phyloP scores from a whole-genome alignment of 305 asterid genomes.

The Fraxinus baroniana region DNA sequence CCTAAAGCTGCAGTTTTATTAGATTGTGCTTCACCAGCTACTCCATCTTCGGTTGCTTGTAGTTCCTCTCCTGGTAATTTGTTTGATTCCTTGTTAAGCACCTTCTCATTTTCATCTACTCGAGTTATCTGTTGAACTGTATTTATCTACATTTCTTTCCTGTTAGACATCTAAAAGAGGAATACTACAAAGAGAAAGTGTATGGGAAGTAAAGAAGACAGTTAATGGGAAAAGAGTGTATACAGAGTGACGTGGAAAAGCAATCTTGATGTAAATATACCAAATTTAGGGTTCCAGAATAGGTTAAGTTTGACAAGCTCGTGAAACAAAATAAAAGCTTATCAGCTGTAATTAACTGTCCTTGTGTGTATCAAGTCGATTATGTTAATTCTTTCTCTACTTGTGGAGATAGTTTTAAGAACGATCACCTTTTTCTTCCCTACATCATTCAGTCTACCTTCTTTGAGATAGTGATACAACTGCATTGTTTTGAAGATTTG shows the following conservation, averaged over 20 bases:
- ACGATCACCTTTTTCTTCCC: conserved; percentile 1
- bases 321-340: neutral
- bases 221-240: neutral
- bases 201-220: neutral
- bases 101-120: neutral
- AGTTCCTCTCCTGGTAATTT: conserved; percentile 87
- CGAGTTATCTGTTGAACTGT: neutral
- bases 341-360: neutral
- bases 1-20: conserved; percentile 51
- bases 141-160: neutral
- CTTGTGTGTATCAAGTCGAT: neutral
- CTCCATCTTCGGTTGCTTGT: conserved; percentile 79
- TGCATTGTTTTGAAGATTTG: neutral
- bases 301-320: neutral
- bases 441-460: neutral
- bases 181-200: neutral
- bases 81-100: neutral
- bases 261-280: neutral
- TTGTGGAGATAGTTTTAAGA: neutral
- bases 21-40: conserved; percentile 69
- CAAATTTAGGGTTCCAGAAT: neutral
- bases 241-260: neutral
- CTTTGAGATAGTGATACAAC: neutral
- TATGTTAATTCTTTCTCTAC: neutral
- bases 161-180: neutral